A percentile compares a stretch with the other conserved stretches of the same genome.
phyloP scores from a whole-genome alignment of 108 stramenopile genomes.

The Nitzschia sp. region DNA sequence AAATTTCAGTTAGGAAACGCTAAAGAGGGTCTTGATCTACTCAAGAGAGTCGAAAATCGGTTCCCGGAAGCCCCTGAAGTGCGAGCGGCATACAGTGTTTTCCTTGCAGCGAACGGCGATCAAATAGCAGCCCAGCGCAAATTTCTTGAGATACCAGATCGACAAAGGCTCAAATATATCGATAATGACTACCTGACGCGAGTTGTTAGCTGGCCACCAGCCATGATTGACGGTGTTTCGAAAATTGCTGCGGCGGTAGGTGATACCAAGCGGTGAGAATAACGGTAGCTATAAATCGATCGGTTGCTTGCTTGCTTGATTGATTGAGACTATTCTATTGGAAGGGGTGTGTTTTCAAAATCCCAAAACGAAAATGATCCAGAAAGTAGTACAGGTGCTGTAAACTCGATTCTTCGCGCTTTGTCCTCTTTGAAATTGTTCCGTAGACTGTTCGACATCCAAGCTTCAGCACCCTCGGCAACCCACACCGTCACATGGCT shows the following conservation, averaged over 20 bases:
- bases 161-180: slow-evolving; percentile 60
- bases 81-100: slow-evolving; percentile 69
- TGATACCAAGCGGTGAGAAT: slow-evolving; percentile 15
- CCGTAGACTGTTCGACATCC: slow-evolving; percentile 65
- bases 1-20: slow-evolving; percentile 74
- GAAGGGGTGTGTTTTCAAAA: slow-evolving; percentile 18
- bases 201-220: slow-evolving; percentile 75
- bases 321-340: not conserved
- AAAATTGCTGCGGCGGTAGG: slow-evolving; percentile 42
- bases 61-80: slow-evolving; percentile 89
- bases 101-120: slow-evolving; percentile 64
- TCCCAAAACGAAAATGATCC: slow-evolving; percentile 59
- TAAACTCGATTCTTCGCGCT: slow-evolving; percentile 37
- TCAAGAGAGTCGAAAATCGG: slow-evolving; percentile 82
- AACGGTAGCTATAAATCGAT: too few species aligned
- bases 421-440: slow-evolving; percentile 36
- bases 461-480: slow-evolving; percentile 36
- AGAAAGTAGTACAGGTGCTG: slow-evolving; percentile 2
- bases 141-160: slow-evolving; percentile 81
- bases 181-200: slow-evolving; percentile 58
- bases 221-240: slow-evolving; percentile 60
- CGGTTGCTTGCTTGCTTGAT: not conserved
- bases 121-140: slow-evolving; percentile 72
- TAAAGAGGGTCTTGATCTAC: slow-evolving; percentile 61
- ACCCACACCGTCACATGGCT: slow-evolving; percentile 79